Base-by-base conservation (phyloP, 306 rosid species). In the Acmispon strigosus region DNA sequence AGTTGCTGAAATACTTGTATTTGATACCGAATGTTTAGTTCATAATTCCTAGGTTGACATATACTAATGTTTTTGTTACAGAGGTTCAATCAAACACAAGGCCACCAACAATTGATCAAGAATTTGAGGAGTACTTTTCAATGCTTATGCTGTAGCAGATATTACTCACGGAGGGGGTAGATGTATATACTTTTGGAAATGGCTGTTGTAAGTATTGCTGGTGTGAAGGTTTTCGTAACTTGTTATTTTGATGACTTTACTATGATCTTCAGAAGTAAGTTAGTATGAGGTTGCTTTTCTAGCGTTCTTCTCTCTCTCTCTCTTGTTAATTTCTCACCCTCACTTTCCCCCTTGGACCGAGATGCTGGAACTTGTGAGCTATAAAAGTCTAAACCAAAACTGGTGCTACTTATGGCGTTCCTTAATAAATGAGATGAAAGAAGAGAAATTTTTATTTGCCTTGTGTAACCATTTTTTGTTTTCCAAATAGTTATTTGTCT, bases 121-220 rank as follows among this genome's bases (percentile, higher is more conserved):
- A 89, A 71, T 89, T 92, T 66, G 96, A 92, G 90, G 83, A 89
- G 78, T 86, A 84, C 85, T 92, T 92, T 74, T 92, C 97, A 22
- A 70, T 55, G 88, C 88, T 92, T 49, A 82, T 89, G 97, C 74
- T 84, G 73, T 92, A 85, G 82, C 44, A 18, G 48, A 60, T 14
- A 70, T 60, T 49, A 67, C 70, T 74, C 18, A 59, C 15, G 36
- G 22, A 52, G 69, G 79, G 60, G 62, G 68, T 16, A 65, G 44
- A 52, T 72, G 76, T 64, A 66, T 74, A 61, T 19, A 63, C 41
- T 22, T 45, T 42, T 62, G 16, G 24, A 32, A n/a, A 48, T 60
- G 49, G 24, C 14, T 57, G 37, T 51, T 37, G 65, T 49, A 61
- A 48, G 47, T 66, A 52, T 53, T 51, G 45, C 47, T 47, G 51